Evolutionary conservation across 2,329 filamentous ascomycete genomes (phyloP).

Genomic region (Stagonosporopsis rhizophila): DNA sequence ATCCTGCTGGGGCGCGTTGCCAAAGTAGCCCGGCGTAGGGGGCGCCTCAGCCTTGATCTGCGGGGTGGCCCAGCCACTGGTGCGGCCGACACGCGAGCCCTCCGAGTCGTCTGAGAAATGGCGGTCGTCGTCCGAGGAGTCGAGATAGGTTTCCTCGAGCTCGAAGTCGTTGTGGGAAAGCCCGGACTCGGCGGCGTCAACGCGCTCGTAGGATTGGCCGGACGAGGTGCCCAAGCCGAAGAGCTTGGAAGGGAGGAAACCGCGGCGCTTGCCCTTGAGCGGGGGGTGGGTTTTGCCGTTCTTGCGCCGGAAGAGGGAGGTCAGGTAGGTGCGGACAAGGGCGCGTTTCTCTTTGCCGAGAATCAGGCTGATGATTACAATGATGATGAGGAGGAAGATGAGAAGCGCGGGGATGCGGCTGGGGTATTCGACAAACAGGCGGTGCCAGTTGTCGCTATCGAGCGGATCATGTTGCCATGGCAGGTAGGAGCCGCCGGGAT

Average conservation of each 20-base stretch:
- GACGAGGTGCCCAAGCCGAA: slow-evolving; percentile 58
- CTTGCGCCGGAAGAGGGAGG: slow-evolving; percentile 55
- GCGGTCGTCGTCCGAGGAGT: slow-evolving; percentile 67
- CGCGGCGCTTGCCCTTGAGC: slow-evolving; percentile 47
- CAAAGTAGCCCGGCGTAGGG: slow-evolving; percentile 30
- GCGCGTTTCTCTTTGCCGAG: slow-evolving; percentile 79
- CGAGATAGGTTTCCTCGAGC: slow-evolving; percentile 56
- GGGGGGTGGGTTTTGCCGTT: slow-evolving; percentile 41
- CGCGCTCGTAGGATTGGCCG: slow-evolving; percentile 74
- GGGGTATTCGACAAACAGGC: slow-evolving; percentile 68
- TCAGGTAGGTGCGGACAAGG: slow-evolving; percentile 62
- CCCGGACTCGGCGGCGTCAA: slow-evolving; percentile 75
- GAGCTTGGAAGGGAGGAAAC: slow-evolving; percentile 61
- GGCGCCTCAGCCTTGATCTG: slow-evolving; percentile 56
- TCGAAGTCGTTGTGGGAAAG: slow-evolving; percentile 76
- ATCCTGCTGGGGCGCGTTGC: slow-evolving; percentile 22
- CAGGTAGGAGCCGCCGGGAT: slow-evolving; percentile 67
- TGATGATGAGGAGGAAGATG: slow-evolving; percentile 76
- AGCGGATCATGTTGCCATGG: slow-evolving; percentile 53
- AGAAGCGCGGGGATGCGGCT: slow-evolving; percentile 76
- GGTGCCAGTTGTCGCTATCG: slow-evolving; percentile 61
- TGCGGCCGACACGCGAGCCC: slow-evolving; percentile 62
- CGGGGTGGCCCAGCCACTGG: slow-evolving; percentile 73
- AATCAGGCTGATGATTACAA: slow-evolving; percentile 74
- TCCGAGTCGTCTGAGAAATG: slow-evolving; percentile 65